Percentiles rank a stretch among this genome's conserved stretches.
Evolutionary conservation across 192 early-diverging fungal species (phyloP).

Genomic region (Backusella luteola): DNA sequence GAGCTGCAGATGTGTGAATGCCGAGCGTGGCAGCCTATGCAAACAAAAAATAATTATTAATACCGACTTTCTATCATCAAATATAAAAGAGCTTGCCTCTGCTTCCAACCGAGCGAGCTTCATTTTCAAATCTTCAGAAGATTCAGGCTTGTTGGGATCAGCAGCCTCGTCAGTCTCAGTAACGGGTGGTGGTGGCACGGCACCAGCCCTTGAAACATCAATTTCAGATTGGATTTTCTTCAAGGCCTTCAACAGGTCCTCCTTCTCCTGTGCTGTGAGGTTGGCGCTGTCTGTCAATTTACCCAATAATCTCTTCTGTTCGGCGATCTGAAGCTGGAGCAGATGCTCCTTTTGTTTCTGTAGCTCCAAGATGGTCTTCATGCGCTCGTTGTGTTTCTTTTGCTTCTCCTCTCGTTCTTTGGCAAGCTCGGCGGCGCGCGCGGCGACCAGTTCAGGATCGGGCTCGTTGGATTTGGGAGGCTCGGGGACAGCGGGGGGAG

Average conservation of each 20-base stretch:
- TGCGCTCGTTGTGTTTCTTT: conserved; percentile 50
- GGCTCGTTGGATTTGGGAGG: conserved; percentile 33
- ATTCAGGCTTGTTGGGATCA: conserved; percentile 25
- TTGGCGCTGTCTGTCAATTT: conserved; percentile 53
- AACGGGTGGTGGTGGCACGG: neutral
- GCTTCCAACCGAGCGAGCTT: conserved; percentile 62
- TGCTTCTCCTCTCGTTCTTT: conserved; percentile 46
- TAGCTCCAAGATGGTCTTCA: conserved; percentile 48
- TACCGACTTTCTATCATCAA: neutral
- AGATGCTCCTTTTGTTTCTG: conserved; percentile 60
- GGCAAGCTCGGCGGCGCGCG: conserved; percentile 41
- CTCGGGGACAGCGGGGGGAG: conserved; percentile 1
- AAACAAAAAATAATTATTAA: conserved; percentile 6
- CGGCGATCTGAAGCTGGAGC: conserved; percentile 60
- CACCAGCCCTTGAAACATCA: conserved; percentile 27
- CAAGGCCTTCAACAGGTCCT: conserved; percentile 48
- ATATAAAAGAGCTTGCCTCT: conserved; percentile 41
- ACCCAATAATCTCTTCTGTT: conserved; percentile 59
- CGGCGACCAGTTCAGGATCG: conserved; percentile 41
- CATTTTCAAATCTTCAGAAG: conserved; percentile 46
- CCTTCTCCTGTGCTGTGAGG: conserved; percentile 44
- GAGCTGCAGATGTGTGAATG: conserved; percentile 31
- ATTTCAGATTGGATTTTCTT: conserved; percentile 46
- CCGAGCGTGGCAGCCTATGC: conserved; percentile 38
- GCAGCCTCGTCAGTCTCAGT: conserved; percentile 11